Evolutionary conservation across 2,329 filamentous ascomycete genomes (phyloP).

Genomic region (Dactylellina sp.): DNA sequence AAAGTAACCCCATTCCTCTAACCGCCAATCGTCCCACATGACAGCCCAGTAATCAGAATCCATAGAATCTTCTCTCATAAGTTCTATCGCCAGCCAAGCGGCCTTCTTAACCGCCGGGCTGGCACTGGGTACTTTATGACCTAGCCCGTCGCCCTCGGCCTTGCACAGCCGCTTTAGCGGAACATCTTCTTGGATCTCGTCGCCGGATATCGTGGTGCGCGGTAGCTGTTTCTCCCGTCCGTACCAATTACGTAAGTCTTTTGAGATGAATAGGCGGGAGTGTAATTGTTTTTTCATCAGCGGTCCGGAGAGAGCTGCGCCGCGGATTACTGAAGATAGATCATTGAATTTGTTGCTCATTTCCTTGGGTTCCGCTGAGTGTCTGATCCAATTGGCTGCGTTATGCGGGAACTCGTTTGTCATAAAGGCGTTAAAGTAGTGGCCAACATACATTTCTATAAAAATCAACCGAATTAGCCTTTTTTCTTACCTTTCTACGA

Average conservation of each 20-base stretch:
- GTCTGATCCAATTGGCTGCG: constrained; percentile 21
- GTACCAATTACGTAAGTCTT: constrained; percentile 35
- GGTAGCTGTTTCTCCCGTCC: constrained; percentile 19
- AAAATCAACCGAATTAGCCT: constrained; percentile 6
- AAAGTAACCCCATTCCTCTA: constrained; percentile 35
- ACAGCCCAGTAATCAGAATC: constrained; percentile 36
- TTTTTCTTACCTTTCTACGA: no score
- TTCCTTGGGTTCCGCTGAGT: constrained; percentile 11
- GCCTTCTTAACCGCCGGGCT: constrained; percentile 32
- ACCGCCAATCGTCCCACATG: constrained; percentile 39
- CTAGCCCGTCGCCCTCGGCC: constrained; percentile 14
- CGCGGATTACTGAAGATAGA: constrained; percentile 29
- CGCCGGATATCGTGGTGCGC: constrained; percentile 16
- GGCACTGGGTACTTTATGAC: constrained; percentile 17
- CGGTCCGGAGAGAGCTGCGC: constrained; percentile 1
- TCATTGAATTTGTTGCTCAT: constrained; percentile 28
- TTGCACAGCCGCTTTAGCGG: constrained; percentile 25
- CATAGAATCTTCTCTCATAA: constrained; percentile 36
- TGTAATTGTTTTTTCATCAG: constrained; percentile 14
- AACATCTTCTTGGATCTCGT: constrained; percentile 32
- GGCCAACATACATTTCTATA: constrained; percentile 29
- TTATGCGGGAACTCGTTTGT: constrained; percentile 39
- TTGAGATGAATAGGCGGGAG: constrained; percentile 17
- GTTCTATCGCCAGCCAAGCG: constrained; percentile 29
- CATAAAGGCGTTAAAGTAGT: constrained; percentile 49